Percentiles rank a stretch among this genome's conserved stretches.
These are phyloP conservation scores for Xylaria arbuscula DNA, from an alignment of 2,329 filamentous ascomycete species.

Conservation along the genomic window DNA sequence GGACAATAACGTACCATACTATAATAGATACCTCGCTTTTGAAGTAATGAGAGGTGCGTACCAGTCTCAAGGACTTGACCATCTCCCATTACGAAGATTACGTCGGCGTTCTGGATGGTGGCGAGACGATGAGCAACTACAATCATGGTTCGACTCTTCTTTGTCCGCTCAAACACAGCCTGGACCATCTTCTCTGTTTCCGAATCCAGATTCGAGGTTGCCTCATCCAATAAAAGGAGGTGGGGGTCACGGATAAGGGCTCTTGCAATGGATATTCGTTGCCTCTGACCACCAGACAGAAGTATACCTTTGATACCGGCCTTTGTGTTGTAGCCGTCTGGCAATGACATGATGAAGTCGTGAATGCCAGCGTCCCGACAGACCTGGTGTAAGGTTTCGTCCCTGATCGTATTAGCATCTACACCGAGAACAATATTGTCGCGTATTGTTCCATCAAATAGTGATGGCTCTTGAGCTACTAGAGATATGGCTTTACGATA, in stretches of 20 bases:
- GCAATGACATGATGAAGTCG: conserved; percentile 75
- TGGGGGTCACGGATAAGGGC: conserved; percentile 73
- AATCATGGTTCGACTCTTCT: conserved; percentile 72
- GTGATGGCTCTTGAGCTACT: conserved; percentile 78
- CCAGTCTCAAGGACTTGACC: conserved; percentile 67
- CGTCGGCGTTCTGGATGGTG: conserved; percentile 80
- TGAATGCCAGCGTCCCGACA: conserved; percentile 74
- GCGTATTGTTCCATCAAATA: conserved; percentile 70
- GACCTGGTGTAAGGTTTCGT: conserved; percentile 62
- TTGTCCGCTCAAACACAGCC: conserved; percentile 72
- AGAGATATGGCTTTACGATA: conserved; percentile 75
- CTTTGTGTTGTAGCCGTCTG: conserved; percentile 74
- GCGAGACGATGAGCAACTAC: conserved; percentile 81
- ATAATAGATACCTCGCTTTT: conserved; percentile 65
- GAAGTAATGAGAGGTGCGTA: conserved; percentile 62
- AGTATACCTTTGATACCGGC: conserved; percentile 75
- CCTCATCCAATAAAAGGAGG: conserved; percentile 76
- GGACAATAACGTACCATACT: conserved; percentile 61
- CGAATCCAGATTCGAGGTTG: conserved; percentile 75
- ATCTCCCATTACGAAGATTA: conserved; percentile 80
- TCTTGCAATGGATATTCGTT: conserved; percentile 77
- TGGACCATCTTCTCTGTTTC: conserved; percentile 67
- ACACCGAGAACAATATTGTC: conserved; percentile 78
- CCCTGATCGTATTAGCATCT: conserved; percentile 61
- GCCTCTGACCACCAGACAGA: conserved; percentile 76